Evolutionary conservation across 805 yeast species (phyloP).

Genomic region (Yamadazyma endophytica): DNA sequence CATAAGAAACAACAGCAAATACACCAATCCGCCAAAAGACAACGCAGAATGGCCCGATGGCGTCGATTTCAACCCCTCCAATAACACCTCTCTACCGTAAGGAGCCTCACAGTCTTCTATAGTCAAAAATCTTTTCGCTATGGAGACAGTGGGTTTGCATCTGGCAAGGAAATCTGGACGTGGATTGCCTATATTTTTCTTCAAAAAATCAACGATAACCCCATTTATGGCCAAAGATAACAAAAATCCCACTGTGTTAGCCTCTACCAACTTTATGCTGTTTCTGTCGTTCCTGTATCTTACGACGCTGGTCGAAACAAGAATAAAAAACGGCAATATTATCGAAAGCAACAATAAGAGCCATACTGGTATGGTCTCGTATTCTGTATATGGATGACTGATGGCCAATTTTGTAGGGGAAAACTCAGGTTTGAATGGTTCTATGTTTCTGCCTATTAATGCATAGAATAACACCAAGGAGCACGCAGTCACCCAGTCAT

Average conservation of each 20-base stretch:
- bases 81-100: conserved; percentile 22
- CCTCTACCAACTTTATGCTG: conserved; percentile 12
- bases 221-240: conserved; percentile 27
- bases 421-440: conserved; percentile 34
- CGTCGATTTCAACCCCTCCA: conserved; percentile 53
- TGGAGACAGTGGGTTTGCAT: conserved; percentile 20
- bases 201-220: conserved; percentile 32
- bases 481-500: conserved; percentile 27
- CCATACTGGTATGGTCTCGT: conserved; percentile 32
- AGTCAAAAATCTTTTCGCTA: background rate
- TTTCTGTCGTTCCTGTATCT: background rate
- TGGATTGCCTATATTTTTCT: conserved; percentile 31
- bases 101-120: conserved; percentile 31
- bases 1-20: conserved; percentile 43
- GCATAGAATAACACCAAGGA: conserved; percentile 23
- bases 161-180: conserved; percentile 31
- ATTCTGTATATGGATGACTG: conserved; percentile 31
- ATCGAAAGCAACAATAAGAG: too few species aligned
- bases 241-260: conserved; percentile 25
- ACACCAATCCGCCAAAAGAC: conserved; percentile 49
- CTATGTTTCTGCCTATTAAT: conserved; percentile 25
- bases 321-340: too few species aligned
- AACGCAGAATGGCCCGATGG: conserved; percentile 57
- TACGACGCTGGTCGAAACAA: too few species aligned
- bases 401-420: conserved; percentile 25